phyloP scores from a whole-genome alignment of 805 yeast genomes.

The Yarrowia deformans region DNA sequence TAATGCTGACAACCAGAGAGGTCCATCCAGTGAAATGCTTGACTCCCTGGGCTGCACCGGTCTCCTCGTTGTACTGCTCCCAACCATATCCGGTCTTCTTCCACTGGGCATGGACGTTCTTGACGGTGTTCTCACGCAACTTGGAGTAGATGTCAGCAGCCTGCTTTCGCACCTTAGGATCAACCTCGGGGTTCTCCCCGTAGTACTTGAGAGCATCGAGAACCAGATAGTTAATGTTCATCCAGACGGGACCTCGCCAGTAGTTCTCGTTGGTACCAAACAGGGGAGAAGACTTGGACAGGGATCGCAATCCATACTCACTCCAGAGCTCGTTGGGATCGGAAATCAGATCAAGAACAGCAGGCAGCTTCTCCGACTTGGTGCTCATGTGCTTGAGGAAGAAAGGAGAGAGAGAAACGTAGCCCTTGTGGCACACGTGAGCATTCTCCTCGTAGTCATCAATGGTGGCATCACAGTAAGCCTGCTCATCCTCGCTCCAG shows the following conservation, averaged over 20 bases:
- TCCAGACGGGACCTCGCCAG: slow-evolving; percentile 96
- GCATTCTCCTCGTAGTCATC: slow-evolving; percentile 71
- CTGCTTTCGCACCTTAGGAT: slow-evolving; percentile 50
- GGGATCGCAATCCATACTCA: slow-evolving; percentile 78
- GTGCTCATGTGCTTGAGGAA: slow-evolving; percentile 67
- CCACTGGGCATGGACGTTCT: slow-evolving; percentile 76
- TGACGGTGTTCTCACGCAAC: slow-evolving; percentile 71
- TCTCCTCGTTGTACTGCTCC: slow-evolving; percentile 85
- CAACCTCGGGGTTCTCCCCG: slow-evolving; percentile 48
- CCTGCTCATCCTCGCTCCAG: slow-evolving; percentile 72
- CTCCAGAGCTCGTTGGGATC: slow-evolving; percentile 82
- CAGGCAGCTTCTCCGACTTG: slow-evolving; percentile 57
- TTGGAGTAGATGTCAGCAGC: slow-evolving; percentile 61
- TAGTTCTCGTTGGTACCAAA: slow-evolving; percentile 87
- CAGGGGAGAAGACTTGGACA: slow-evolving; percentile 68
- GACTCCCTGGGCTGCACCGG: slow-evolving; percentile 81
- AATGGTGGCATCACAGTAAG: slow-evolving; percentile 85
- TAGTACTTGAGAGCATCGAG: slow-evolving; percentile 75
- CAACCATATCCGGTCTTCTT: slow-evolving; percentile 78
- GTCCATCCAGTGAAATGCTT: slow-evolving; percentile 97
- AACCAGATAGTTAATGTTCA: slow-evolving; percentile 84
- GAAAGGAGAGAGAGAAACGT: slow-evolving; percentile 86
- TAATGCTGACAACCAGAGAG: slow-evolving; percentile 75
- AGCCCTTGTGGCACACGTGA: slow-evolving; percentile 88
- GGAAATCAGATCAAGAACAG: slow-evolving; percentile 63